Conservation (phyloP, 2,329 filamentous ascomycete species). For the Phialophora tarda region DNA sequence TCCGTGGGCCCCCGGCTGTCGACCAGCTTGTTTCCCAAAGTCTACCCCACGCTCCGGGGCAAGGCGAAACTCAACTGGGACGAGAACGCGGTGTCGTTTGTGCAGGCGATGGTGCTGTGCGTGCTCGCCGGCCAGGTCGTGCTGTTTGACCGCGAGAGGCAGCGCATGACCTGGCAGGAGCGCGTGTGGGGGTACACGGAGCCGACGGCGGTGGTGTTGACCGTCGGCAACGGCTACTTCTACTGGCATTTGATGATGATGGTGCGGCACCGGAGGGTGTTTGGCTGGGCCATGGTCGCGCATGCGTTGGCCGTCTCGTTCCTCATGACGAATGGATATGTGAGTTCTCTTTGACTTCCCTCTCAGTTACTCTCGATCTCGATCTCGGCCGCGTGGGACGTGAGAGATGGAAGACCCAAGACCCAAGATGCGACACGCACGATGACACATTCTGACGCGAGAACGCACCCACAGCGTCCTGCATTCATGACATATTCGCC, state of each 20-base stretch:
- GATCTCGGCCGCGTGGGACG: not conserved
- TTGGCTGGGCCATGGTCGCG: constrained; percentile 14
- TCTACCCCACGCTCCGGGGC: constrained; percentile 1
- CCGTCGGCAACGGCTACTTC: constrained; percentile 7
- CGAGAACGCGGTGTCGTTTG: constrained; percentile 7
- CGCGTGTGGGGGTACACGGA: constrained; percentile 9
- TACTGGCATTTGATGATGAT: constrained; percentile 16
- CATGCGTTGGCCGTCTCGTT: constrained; percentile 11
- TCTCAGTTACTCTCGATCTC: not conserved
- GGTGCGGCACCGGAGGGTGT: constrained; percentile 1
- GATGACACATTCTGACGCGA: not conserved
- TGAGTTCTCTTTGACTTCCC: not conserved
- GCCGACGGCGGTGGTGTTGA: not conserved
- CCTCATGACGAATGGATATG: constrained; percentile 10
- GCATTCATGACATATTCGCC: constrained; percentile 12
- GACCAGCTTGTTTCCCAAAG: constrained; percentile 1
- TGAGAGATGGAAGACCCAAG: not conserved
- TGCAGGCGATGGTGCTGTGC: constrained; percentile 8
- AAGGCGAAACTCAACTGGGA: constrained; percentile 8
- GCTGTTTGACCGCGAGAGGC: constrained; percentile 4
- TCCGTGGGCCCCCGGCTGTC: constrained; percentile 10
- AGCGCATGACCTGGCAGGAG: constrained; percentile 13
- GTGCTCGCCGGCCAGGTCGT: not conserved
- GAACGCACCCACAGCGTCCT: not conserved
- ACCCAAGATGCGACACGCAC: not conserved